Evolutionary conservation across 192 early-diverging fungal genomes (phyloP), one percentile per base, ranked within the genome.

Genomic region (Umbelopsis sp.): DNA sequence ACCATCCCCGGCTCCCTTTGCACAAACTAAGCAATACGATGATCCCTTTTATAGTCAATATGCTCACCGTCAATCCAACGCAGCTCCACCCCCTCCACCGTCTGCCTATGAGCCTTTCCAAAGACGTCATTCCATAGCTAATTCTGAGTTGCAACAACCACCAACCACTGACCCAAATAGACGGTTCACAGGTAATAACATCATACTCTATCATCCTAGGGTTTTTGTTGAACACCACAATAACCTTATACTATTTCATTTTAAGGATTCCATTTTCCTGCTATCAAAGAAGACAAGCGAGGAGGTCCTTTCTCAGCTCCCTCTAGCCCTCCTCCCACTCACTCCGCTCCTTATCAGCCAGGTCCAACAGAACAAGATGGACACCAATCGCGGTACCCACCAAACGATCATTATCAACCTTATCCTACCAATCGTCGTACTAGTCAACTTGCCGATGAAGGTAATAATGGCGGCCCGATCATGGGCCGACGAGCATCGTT

Each of bases 71-170:
- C 34, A 34, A 25, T 62, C 56, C 7, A 62, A 62, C 26, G 31
- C 31, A 20, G 29, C 26, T 44, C 66, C 16, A 44, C 66, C 32
- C 45, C 25, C 73, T 24, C 47, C 68, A 31, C 69, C 74, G 41
- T 50, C 65, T 8, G 70, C 38, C n/a, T 76, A 76, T 59, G 74
- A 80, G 32, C 51, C 79, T 43, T 80, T 73, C 22, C 74, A 80
- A 44, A 56, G 79, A 41, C 67, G 79, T 38, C 79, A 81, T 32
- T 81, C 79, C 4, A 81, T 81, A 45, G 79, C 79, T 4, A 74
- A 72, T 14, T 72, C 71, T 12, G 74, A 76, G 34, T 41, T 49
- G 41, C 32, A 36, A 21, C 45, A 72, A n/a, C 32, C 71, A 17
- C 36, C 38, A 12, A 8, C 41, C 16, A 20, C 56, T 2, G 56